Base-by-base conservation (phyloP, 192 early-diverging fungal species). In the Spinellus fusiger region DNA sequence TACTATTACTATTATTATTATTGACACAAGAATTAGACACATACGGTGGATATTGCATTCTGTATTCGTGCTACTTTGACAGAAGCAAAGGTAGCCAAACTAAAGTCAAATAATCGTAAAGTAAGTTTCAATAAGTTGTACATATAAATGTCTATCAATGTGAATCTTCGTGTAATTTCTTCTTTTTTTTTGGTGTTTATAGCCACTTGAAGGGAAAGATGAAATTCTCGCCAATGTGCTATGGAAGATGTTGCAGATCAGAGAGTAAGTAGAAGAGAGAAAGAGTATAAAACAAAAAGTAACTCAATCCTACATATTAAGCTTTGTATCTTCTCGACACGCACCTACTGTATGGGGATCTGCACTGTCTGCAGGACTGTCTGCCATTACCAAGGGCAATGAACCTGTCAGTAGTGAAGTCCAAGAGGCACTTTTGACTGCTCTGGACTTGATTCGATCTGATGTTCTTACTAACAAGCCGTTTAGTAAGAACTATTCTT, bases 391-490 rank as follows among this genome's bases (percentile, higher is more conserved):
- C 60, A 65, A 64, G 32, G 7, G 59, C 0, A 2, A 22, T 3
- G 67, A 73, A 33, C 63, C 49, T 1, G 31, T 8, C 5, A 15
- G 35, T n/a, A 23, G 31, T 23, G n/a, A n/a, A n/a, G 44, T 56
- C 20, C 80, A 82, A 58, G 81, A 84, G 59, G 73, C 75, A 5
- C 62, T 79, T 12, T 69, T 81, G 31, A 59, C 75, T 38, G 82
- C 82, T 4, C 65, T 84, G 58, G 82, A 81, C 47, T 56, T 84
- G 25, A 71, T 84, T 26, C 66, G 75, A 33, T 71, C 73, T 38
- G 72, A 74, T 8, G 58, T 79, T 20, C 53, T 84, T 32, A 79
- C 76, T 26, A 67, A 71, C 10, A 70, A 68, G n/a, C 64, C 63
- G 4, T 80, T 75, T 55, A 81, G 79, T 35, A 70, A 66, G 48